Percentiles rank a stretch among this genome's conserved stretches.
Conservation (phyloP, 2,329 filamentous ascomycete genomes). For the Trichoderma sp. region DNA sequence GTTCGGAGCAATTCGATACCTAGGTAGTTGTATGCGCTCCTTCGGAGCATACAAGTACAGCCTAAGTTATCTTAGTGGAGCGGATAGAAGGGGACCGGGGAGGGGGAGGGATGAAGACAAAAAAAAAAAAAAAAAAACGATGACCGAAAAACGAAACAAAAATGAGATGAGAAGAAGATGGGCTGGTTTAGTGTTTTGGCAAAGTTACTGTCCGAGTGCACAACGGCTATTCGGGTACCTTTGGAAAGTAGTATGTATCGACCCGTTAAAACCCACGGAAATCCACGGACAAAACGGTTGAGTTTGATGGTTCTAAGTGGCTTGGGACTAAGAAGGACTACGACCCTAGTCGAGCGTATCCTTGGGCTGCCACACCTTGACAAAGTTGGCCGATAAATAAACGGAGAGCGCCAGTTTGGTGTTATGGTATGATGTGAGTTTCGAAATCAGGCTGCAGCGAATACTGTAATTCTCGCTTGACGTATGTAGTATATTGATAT, state of each 20-base stretch:
- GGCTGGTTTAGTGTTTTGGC: background rate
- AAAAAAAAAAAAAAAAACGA: background rate
- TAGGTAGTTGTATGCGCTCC: background rate
- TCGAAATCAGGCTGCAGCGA: background rate
- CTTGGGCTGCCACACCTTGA: conserved; percentile 17
- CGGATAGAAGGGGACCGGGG: background rate
- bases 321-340: background rate
- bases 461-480: background rate
- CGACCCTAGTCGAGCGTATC: background rate
- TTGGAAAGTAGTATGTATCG: background rate
- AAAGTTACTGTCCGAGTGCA: background rate
- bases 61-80: background rate
- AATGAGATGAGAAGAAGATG: background rate
- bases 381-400: conserved; percentile 5
- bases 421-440: background rate
- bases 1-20: background rate
- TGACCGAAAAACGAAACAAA: background rate
- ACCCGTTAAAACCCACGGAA: background rate
- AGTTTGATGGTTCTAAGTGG: background rate
- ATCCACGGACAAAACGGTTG: background rate
- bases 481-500: background rate
- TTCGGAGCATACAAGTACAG: background rate
- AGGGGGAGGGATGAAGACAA: background rate
- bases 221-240: background rate
- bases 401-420: background rate